Evolutionary conservation across 257 asterid genomes (phyloP).

Genomic region (Ballota nigra): DNA sequence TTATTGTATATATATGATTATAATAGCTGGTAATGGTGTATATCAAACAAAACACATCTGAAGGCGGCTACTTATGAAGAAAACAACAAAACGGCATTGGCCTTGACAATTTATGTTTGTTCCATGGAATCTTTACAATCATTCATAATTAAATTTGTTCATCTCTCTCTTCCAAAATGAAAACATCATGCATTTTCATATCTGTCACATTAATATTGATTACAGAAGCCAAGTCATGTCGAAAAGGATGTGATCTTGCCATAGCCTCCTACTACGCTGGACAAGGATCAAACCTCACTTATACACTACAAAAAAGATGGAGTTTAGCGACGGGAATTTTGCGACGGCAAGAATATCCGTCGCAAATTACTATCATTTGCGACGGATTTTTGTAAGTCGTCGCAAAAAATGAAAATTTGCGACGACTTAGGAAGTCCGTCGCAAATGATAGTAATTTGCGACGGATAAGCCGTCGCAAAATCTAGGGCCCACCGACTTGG

Average conservation of each 20-base stretch:
- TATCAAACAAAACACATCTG: slow-evolving; percentile 1
- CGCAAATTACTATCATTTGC: too few species aligned
- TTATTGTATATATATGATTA: not conserved
- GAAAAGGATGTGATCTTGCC: slow-evolving; percentile 58
- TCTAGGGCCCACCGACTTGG: too few species aligned
- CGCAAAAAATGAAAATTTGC: too few species aligned
- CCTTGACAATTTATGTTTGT: slow-evolving; percentile 12
- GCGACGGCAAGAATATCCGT: too few species aligned
- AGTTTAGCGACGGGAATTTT: too few species aligned
- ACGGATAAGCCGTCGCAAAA: too few species aligned
- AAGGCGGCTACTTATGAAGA: slow-evolving; percentile 27
- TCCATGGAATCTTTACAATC: slow-evolving; percentile 33
- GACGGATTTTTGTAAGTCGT: too few species aligned
- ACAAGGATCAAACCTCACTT: slow-evolving; percentile 63
- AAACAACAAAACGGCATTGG: slow-evolving; percentile 31
- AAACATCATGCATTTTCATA: slow-evolving; percentile 2
- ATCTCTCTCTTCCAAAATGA: slow-evolving; percentile 27
- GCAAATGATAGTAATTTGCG: too few species aligned
- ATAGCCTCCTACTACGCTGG: slow-evolving; percentile 64
- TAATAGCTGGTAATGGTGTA: not conserved
- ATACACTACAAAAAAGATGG: too few species aligned
- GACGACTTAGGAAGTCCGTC: too few species aligned
- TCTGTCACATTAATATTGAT: slow-evolving; percentile 19
- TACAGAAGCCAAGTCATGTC: slow-evolving; percentile 50
- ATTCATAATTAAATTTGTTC: slow-evolving; percentile 9